A percentile compares a stretch with the other conserved stretches of the same genome.
These are phyloP conservation scores for Penicillium lividum DNA, from an alignment of 495 filamentous ascomycete genomes.

Conservation along the genomic window DNA sequence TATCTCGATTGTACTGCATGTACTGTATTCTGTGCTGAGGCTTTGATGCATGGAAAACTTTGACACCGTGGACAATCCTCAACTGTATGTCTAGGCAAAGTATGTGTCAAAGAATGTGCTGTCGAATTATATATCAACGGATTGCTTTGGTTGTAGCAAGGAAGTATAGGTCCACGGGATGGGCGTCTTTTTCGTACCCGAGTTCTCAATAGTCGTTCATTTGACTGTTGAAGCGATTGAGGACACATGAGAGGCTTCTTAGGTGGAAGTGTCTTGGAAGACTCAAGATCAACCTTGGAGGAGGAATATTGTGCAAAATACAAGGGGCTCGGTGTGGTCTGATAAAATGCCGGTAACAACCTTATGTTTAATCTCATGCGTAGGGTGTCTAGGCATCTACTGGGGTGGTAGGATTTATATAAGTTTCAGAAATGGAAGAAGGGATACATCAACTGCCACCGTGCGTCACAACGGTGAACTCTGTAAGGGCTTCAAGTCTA, in stretches of 20 bases:
- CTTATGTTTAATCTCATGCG: not conserved
- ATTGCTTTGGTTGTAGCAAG: conserved; percentile 25
- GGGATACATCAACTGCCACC: not conserved
- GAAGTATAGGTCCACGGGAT: conserved; percentile 5
- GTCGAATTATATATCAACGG: conserved; percentile 20
- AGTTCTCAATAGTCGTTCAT: not conserved
- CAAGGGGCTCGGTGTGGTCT: not conserved
- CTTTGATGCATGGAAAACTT: conserved; percentile 3
- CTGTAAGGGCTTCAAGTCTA: not conserved
- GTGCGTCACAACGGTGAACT: conserved; percentile 8
- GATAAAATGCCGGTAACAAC: not conserved
- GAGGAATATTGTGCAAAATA: not conserved
- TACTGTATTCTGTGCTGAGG: conserved; percentile 1
- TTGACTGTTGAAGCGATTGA: not conserved
- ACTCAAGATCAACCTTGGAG: not conserved
- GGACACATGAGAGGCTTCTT: not conserved
- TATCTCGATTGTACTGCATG: not conserved
- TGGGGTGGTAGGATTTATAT: not conserved
- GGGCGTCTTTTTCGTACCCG: not conserved
- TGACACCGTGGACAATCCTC: conserved; percentile 24
- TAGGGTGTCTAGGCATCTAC: not conserved
- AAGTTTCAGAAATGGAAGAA: not conserved
- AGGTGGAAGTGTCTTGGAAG: not conserved
- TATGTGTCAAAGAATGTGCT: conserved; percentile 30
- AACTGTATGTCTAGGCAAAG: conserved; percentile 18